phyloP scores from a whole-genome alignment of 352 stramenopile species.

The Globisporangium abappressorium region DNA sequence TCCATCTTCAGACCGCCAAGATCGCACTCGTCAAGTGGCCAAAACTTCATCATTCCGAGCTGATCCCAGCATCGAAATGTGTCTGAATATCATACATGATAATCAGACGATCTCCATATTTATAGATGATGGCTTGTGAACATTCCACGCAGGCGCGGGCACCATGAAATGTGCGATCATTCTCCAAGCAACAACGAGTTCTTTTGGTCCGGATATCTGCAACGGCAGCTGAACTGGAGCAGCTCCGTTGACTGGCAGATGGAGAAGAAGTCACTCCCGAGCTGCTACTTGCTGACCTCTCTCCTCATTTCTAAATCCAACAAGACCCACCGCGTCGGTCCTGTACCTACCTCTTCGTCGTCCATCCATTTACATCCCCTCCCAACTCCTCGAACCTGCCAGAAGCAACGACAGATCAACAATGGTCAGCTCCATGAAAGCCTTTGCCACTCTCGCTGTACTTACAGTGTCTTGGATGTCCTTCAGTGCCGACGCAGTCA shows the following conservation, averaged over 20 bases:
- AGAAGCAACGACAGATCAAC: background rate
- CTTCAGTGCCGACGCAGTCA: background rate
- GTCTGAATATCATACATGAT: background rate
- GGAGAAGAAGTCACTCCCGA: background rate
- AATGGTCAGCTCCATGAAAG: background rate
- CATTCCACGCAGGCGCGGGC: background rate
- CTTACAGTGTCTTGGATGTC: background rate
- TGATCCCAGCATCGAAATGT: background rate
- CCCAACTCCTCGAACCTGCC: background rate
- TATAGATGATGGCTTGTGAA: background rate
- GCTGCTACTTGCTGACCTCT: background rate
- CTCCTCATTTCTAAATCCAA: constrained; percentile 1
- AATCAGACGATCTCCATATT: background rate
- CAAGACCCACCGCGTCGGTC: background rate
- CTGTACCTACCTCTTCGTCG: background rate
- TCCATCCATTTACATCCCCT: background rate
- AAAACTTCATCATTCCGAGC: background rate
- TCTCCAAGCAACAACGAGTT: background rate
- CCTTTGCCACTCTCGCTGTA: background rate
- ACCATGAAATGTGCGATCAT: background rate
- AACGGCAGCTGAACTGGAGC: background rate
- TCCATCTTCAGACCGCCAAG: background rate
- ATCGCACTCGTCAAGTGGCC: background rate
- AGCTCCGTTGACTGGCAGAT: background rate
- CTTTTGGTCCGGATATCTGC: constrained; percentile 3